Percentiles rank a stretch among this genome's conserved stretches.
Conservation (phyloP, 495 filamentous ascomycete genomes). For the Tuber calosporum region DNA sequence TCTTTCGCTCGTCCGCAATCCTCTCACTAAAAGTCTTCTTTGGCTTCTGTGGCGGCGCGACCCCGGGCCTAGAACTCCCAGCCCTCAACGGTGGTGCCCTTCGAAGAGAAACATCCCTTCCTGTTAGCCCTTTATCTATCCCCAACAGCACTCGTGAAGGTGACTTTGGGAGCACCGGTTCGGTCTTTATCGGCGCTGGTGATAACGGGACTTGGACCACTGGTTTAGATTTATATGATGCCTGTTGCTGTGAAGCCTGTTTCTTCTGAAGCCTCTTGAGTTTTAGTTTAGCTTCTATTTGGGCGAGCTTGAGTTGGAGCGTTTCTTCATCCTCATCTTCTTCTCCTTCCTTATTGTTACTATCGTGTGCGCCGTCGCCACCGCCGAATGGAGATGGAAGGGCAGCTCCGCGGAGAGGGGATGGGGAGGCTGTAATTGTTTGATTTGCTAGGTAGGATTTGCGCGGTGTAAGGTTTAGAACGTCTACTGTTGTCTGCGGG, state of each 20-base stretch:
- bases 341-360: conserved; percentile 44
- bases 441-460: conserved; percentile 20
- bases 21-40: conserved; percentile 67
- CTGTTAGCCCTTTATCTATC: conserved; percentile 80
- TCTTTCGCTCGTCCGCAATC: conserved; percentile 59
- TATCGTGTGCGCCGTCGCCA: conserved; percentile 43
- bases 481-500: conserved; percentile 39
- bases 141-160: conserved; percentile 75
- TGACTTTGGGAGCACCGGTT: conserved; percentile 55
- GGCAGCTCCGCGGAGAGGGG: conserved; percentile 27
- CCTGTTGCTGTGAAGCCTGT: conserved; percentile 21
- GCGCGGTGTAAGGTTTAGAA: conserved; percentile 39
- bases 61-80: conserved; percentile 31
- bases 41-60: conserved; percentile 31
- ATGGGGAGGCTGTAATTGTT: conserved; percentile 33
- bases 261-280: conserved; percentile 72
- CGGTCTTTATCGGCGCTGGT: conserved; percentile 54
- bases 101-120: conserved; percentile 76
- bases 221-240: conserved; percentile 43
- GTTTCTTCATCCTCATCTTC: conserved; percentile 86
- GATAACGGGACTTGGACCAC: conserved; percentile 74
- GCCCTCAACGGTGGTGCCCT: conserved; percentile 52
- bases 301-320: conserved; percentile 69
- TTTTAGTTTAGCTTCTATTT: conserved; percentile 79
- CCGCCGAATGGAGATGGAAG: conserved; percentile 29